These are phyloP conservation scores for Fraxinus velutina DNA, from an alignment of 305 asterid species.

Conservation along the genomic window DNA sequence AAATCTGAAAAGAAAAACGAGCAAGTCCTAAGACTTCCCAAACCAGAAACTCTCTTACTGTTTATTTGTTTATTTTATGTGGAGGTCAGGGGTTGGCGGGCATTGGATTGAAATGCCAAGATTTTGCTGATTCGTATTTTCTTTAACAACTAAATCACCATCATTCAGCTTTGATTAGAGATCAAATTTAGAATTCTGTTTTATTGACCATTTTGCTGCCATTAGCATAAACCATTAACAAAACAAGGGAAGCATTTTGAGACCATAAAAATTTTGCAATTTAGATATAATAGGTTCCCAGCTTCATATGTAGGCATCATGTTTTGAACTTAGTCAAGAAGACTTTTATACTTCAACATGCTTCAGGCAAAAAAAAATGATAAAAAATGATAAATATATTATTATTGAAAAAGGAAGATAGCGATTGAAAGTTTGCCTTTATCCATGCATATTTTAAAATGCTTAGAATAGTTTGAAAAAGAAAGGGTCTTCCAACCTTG, in stretches of 20 bases:
- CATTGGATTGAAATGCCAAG: not conserved
- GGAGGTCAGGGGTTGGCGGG: not conserved
- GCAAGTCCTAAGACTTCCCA: not conserved
- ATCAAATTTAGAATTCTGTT: not conserved
- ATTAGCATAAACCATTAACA: not conserved
- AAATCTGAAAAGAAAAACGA: not conserved
- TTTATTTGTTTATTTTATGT: not conserved
- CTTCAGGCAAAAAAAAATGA: not conserved
- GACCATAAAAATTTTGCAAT: not conserved
- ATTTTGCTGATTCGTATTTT: not conserved
- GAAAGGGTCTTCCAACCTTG: constrained; percentile 51
- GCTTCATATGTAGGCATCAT: not conserved
- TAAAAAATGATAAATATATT: not conserved
- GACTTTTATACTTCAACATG: not conserved
- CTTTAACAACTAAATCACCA: not conserved
- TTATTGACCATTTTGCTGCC: not conserved
- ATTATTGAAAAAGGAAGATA: not conserved
- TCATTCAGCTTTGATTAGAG: not conserved
- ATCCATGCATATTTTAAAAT: not conserved
- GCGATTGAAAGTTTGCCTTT: not conserved
- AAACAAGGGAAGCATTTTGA: constrained; percentile 1
- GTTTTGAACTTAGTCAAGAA: not conserved
- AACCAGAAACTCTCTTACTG: not conserved
- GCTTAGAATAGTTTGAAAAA: not conserved
- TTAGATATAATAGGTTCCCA: not conserved